Evolutionary conservation across 768 basidiomycete species (phyloP).

Genomic region (Infundibulicybe gibba): DNA sequence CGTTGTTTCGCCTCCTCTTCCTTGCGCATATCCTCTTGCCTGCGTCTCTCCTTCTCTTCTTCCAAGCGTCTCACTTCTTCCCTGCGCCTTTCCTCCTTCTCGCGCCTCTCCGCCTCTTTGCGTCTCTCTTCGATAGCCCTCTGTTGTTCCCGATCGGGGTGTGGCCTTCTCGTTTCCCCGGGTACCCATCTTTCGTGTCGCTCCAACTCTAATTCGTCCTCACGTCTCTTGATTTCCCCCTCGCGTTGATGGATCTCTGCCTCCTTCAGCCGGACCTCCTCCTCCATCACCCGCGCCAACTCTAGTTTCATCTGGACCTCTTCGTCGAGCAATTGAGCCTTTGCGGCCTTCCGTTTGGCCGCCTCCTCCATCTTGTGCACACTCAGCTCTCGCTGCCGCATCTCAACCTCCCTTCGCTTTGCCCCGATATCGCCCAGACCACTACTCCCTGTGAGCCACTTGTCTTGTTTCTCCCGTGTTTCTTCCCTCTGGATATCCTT

Average conservation of each 20-base stretch:
- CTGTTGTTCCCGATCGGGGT: neutral
- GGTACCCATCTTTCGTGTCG: neutral
- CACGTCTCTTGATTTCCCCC: slow-evolving; percentile 25
- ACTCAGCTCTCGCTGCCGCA: slow-evolving; percentile 19
- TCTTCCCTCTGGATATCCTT: too few relatives aligned
- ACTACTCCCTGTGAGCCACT: too few relatives aligned
- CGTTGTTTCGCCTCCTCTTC: neutral
- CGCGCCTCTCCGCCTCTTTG: slow-evolving; percentile 32
- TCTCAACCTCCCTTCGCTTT: slow-evolving; percentile 17
- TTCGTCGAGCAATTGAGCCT: slow-evolving; percentile 11
- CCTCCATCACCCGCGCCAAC: slow-evolving; percentile 19
- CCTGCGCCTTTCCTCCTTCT: slow-evolving; percentile 20
- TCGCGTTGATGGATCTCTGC: slow-evolving; percentile 21
- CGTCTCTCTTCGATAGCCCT: neutral
- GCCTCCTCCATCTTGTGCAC: slow-evolving; percentile 27
- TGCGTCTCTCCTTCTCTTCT: neutral
- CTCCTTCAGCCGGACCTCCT: slow-evolving; percentile 10
- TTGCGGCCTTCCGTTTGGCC: slow-evolving; percentile 12
- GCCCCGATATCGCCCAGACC: slow-evolving; percentile 17
- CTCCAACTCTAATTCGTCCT: slow-evolving; percentile 10
- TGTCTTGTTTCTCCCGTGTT: too few relatives aligned
- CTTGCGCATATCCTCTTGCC: neutral
- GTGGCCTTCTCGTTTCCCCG: neutral
- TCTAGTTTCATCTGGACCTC: slow-evolving; percentile 17
- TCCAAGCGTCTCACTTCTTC: slow-evolving; percentile 1